Evolutionary conservation across 73 alveolate species (phyloP).

Genomic region (Urostyla sp.): DNA sequence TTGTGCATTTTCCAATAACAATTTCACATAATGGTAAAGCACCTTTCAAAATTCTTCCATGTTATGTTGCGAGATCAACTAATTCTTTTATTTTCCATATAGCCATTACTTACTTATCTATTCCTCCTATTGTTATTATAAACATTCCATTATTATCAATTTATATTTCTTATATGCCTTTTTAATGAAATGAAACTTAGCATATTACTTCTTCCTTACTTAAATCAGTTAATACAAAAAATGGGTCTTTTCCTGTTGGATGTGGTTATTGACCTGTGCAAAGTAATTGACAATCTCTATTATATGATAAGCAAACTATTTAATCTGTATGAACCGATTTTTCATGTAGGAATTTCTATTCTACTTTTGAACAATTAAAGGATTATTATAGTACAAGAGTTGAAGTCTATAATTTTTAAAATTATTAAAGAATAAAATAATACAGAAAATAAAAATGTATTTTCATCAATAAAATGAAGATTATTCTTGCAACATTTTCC

Average conservation of each 20-base stretch:
- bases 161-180: neutral
- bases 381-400: constrained; percentile 20
- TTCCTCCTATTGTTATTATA: constrained; percentile 30
- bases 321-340: constrained; percentile 46
- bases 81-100: constrained; percentile 40
- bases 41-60: constrained; percentile 5
- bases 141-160: constrained; percentile 32
- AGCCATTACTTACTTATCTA: neutral
- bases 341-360: constrained; percentile 5
- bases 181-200: constrained; percentile 13
- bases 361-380: neutral
- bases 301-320: neutral
- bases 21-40: neutral
- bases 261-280: constrained; percentile 20
- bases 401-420: constrained; percentile 7
- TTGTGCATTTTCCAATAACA: neutral
- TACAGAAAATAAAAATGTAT: constrained; percentile 11
- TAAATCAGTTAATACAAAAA: constrained; percentile 5
- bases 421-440: neutral
- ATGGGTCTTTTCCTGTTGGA: constrained; percentile 5
- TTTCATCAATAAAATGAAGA: neutral
- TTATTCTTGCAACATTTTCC: constrained; percentile 28
- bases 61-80: neutral
- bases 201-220: neutral
- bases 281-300: neutral